A percentile compares a stretch with the other conserved stretches of the same genome.
phyloP scores from a whole-genome alignment of 306 rosid species.

The Cicer yamashitae region DNA sequence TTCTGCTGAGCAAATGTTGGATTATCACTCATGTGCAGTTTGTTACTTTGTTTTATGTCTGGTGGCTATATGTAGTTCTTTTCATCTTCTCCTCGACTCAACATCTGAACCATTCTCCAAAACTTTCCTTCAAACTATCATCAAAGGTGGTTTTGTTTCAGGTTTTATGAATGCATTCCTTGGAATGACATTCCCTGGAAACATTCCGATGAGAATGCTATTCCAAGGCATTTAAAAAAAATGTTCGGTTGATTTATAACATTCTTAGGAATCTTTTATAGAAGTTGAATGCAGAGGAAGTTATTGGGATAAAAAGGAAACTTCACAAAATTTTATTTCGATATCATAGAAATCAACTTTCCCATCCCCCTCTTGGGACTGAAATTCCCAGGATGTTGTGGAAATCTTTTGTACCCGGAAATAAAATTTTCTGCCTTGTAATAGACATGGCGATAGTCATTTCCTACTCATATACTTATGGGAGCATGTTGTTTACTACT shows the following conservation, averaged over 20 bases:
- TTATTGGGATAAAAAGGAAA: not conserved
- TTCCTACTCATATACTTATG: too few relatives aligned
- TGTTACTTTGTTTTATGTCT: slow-evolving; percentile 13
- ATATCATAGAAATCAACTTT: not conserved
- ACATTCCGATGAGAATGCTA: not conserved
- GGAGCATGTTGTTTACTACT: not conserved
- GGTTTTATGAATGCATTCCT: not conserved
- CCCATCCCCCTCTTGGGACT: not conserved
- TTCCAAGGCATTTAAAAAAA: not conserved
- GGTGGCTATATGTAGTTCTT: slow-evolving; percentile 25
- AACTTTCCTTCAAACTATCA: slow-evolving; percentile 11
- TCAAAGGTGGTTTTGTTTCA: not conserved
- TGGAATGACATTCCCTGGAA: not conserved
- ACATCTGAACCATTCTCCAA: slow-evolving; percentile 21
- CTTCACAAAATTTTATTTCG: not conserved
- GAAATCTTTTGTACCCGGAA: not conserved
- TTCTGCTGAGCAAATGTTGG: slow-evolving; percentile 12
- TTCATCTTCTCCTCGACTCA: slow-evolving; percentile 27
- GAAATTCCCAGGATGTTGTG: not conserved
- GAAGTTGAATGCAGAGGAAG: not conserved
- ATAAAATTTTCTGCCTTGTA: not conserved
- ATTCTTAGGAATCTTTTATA: not conserved
- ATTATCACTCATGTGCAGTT: slow-evolving; percentile 7
- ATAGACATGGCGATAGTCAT: not conserved
- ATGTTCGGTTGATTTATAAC: not conserved